Evolutionary conservation across 805 yeast genomes (phyloP).

Genomic region (Alloascoidea hylecoeti): DNA sequence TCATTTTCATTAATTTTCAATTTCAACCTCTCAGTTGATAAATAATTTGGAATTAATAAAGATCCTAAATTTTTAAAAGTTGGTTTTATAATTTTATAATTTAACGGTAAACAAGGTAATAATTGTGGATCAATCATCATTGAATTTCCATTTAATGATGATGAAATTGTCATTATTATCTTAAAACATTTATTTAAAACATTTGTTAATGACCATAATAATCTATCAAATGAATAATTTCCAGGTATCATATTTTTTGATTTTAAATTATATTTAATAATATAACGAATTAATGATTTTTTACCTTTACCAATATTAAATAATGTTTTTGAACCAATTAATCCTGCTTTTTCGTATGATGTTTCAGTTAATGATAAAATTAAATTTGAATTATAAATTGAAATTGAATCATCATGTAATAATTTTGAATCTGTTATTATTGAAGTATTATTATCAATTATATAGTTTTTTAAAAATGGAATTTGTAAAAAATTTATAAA

Average conservation of each 20-base stretch:
- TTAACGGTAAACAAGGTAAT: constrained; percentile 1
- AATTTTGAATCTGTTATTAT: constrained; percentile 12
- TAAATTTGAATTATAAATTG: constrained; percentile 14
- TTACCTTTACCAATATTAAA: constrained; percentile 6
- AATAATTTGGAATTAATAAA: neutral
- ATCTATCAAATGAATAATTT: constrained; percentile 7
- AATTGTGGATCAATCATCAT: constrained; percentile 2
- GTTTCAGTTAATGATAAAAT: constrained; percentile 17
- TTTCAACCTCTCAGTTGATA: neutral
- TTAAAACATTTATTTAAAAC: constrained; percentile 5
- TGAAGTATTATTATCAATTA: too few species aligned
- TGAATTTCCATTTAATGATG: too few species aligned
- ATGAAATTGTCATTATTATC: constrained; percentile 1
- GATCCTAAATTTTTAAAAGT: neutral
- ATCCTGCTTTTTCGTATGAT: constrained; percentile 19
- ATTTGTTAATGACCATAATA: constrained; percentile 10
- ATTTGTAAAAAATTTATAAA: neutral
- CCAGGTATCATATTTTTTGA: constrained; percentile 4
- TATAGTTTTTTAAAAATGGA: neutral
- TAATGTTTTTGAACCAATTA: constrained; percentile 16
- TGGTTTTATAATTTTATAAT: neutral
- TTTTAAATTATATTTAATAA: constrained; percentile 5
- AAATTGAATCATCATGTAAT: constrained; percentile 18
- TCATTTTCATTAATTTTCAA: too few species aligned
- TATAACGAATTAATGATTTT: constrained; percentile 6